Evolutionary conservation across 148 eudicot genomes (phyloP), one percentile per base, ranked within the genome.

Genomic region (Persicaria maculosa): DNA sequence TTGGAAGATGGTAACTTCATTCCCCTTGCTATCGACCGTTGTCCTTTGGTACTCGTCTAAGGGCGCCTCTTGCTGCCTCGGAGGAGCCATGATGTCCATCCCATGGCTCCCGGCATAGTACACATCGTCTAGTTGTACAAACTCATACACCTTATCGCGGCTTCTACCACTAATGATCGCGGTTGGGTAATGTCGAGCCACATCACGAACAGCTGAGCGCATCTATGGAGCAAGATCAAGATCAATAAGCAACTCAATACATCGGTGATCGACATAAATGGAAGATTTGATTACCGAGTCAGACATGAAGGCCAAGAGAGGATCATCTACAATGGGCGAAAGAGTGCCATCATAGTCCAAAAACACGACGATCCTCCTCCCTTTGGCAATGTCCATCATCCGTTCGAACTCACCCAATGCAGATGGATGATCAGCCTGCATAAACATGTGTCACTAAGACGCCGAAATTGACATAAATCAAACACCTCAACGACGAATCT

Each of bases 101-200:
- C 91, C 91, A 36, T 88, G 91, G 75, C 91, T 88, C 57, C 91
- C 91, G 71, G 91, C 91, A 74, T 88, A 88, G 74, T 80, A 88
- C 44, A 87, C 78, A 75, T 84, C 76, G 58, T 85, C 84, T 44
- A 88, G 55, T 72, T 76, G 75, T 20, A 88, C 88, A 75, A 88
- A 88, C n/a, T 77, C 84, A 74, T 85, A 80, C 25, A 88, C 91
- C 87, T 95, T 92, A 73, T 92, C 93, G 78, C 96, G 87, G 77
- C 98, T 87, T 57, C 98, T 95, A 52, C 98, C 98, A 44, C 87
- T 95, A 44, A 95, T 93, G 36, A 95, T 95, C 12, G 98, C 98
- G 43, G 97, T 92, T 2, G 98, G 97, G 48, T 90, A 92, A 72
- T 85, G 82, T 75, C 82, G 86, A 1, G 92, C 98, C 44, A 95